A percentile compares a stretch with the other conserved stretches of the same genome.
Conservation (phyloP, 192 early-diverging fungal genomes). For the Coemansia sp. region DNA sequence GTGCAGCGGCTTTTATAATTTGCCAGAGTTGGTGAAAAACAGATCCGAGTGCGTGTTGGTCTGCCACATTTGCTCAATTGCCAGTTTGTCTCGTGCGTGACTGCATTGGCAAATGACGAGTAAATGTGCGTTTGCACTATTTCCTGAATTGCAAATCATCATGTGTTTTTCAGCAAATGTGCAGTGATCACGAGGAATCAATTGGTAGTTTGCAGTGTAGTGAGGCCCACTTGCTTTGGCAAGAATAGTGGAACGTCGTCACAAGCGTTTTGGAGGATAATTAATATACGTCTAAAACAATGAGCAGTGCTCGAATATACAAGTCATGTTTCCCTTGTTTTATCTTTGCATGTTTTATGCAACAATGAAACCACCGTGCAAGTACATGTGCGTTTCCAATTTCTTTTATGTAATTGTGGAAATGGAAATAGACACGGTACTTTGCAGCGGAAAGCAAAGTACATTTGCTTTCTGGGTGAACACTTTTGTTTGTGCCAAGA, state of each 20-base stretch:
- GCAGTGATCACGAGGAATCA: neutral
- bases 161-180: neutral
- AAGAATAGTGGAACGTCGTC: neutral
- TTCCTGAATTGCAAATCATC: neutral
- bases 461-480: neutral
- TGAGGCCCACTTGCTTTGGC: neutral
- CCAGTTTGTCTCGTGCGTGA: neutral
- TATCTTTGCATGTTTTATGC: neutral
- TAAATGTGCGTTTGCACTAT: slow-evolving; percentile 7
- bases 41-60: neutral
- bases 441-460: neutral
- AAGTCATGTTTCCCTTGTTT: neutral
- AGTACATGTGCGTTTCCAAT: neutral
- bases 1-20: slow-evolving; percentile 7
- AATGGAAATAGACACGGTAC: neutral
- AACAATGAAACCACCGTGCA: neutral
- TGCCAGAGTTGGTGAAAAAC: neutral
- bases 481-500: neutral
- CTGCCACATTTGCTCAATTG: neutral
- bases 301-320: neutral
- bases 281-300: neutral
- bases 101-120: neutral
- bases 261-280: neutral
- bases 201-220: neutral
- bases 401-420: neutral